Conservation (phyloP, 257 asterid genomes). For the Verbena officinalis region DNA sequence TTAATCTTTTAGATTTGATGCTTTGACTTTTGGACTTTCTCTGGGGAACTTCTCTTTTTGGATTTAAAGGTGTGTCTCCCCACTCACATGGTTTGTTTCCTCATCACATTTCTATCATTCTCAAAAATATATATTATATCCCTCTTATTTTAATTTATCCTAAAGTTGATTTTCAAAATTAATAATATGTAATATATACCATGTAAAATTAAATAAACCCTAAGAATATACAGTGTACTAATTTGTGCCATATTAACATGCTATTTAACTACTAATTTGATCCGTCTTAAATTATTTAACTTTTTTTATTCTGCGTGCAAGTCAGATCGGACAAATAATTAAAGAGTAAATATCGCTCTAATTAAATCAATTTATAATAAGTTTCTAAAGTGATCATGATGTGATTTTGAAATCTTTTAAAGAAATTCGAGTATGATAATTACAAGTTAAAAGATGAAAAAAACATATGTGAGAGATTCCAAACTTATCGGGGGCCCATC, state of each 20-base stretch:
- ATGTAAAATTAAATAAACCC: neutral
- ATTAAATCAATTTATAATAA: slow-evolving; percentile 9
- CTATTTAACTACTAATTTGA: neutral
- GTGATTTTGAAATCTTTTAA: slow-evolving; percentile 9
- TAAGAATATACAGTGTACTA: too few species aligned
- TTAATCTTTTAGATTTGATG: slow-evolving; percentile 65
- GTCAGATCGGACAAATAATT: too few species aligned
- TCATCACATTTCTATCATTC: slow-evolving; percentile 32
- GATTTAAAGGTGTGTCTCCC: slow-evolving; percentile 78
- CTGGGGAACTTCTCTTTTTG: slow-evolving; percentile 82
- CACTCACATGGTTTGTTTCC: slow-evolving; percentile 87
- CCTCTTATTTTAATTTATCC: neutral
- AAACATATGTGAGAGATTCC: slow-evolving; percentile 27
- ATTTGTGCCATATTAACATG: neutral
- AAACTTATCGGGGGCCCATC: slow-evolving; percentile 36
- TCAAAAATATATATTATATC: neutral
- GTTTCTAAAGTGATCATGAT: neutral
- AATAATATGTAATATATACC: neutral
- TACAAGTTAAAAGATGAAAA: neutral
- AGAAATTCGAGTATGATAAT: too few species aligned
- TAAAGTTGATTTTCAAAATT: neutral
- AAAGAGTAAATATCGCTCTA: too few species aligned
- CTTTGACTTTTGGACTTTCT: slow-evolving; percentile 76
- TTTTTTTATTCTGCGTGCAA: too few species aligned
- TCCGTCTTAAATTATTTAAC: too few species aligned